phyloP scores from a whole-genome alignment of 306 rosid species.

The Betula pendula region DNA sequence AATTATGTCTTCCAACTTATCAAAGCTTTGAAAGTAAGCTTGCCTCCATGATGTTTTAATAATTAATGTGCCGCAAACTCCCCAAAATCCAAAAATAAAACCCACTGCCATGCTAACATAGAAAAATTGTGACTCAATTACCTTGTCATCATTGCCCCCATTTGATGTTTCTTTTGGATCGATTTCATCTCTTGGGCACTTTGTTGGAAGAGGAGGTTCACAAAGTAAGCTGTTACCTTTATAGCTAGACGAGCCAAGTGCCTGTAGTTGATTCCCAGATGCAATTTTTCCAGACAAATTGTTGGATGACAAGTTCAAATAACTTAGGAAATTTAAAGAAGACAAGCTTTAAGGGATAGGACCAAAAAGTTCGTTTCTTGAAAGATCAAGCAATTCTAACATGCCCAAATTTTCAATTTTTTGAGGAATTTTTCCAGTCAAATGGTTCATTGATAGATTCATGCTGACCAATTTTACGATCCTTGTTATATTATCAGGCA shows the following conservation, averaged over 20 bases:
- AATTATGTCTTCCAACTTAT: not conserved
- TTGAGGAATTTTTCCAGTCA: too few species aligned
- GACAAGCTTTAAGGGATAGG: slow-evolving; percentile 15
- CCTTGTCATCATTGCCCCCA: not conserved
- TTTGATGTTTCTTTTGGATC: too few species aligned
- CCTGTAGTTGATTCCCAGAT: slow-evolving; percentile 11
- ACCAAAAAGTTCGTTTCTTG: slow-evolving; percentile 9
- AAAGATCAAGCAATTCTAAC: slow-evolving; percentile 22
- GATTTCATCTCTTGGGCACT: too few species aligned
- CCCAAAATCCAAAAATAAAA: slow-evolving; percentile 4
- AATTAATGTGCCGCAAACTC: not conserved
- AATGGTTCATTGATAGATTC: too few species aligned
- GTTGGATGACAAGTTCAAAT: slow-evolving; percentile 16
- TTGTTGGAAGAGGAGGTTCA: too few species aligned
- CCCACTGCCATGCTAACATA: not conserved
- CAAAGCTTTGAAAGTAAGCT: slow-evolving; percentile 13
- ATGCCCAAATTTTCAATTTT: not conserved
- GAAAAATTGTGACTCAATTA: not conserved
- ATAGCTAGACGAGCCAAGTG: slow-evolving; percentile 16
- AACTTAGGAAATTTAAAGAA: slow-evolving; percentile 15
- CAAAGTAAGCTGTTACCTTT: too few species aligned
- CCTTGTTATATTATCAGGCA: slow-evolving; percentile 11
- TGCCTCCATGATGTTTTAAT: not conserved
- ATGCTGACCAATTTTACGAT: not conserved
- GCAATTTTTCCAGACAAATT: slow-evolving; percentile 12